These are phyloP conservation scores for Corynascus novoguineensis DNA, from an alignment of 495 filamentous ascomycete genomes.

Conservation along the genomic window DNA sequence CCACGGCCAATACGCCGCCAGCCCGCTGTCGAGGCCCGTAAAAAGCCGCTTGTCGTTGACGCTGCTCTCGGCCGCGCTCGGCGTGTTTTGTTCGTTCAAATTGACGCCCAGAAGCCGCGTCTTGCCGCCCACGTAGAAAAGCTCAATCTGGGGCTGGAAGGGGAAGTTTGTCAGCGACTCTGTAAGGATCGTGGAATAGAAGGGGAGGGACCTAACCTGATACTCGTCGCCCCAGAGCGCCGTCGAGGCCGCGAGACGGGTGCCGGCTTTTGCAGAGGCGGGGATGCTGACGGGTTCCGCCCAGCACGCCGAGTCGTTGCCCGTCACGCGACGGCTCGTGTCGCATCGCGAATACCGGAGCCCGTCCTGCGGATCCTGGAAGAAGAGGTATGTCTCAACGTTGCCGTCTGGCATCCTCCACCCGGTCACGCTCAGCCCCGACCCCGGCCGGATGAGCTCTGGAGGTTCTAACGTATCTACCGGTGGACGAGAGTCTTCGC, in stretches of 20 bases:
- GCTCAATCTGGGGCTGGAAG: slow-evolving; percentile 17
- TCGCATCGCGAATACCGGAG: slow-evolving; percentile 15
- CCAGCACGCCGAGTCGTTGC: slow-evolving; percentile 15
- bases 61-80: slow-evolving; percentile 2
- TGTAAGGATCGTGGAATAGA: too few species aligned
- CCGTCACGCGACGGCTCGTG: neutral
- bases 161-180: neutral
- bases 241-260: neutral
- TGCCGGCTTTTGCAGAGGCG: neutral
- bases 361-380: slow-evolving; percentile 7
- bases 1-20: slow-evolving; percentile 23
- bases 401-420: slow-evolving; percentile 13
- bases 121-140: slow-evolving; percentile 15
- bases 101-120: slow-evolving; percentile 12
- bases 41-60: slow-evolving; percentile 4
- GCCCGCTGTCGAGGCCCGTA: slow-evolving; percentile 9
- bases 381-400: slow-evolving; percentile 18
- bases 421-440: slow-evolving; percentile 14
- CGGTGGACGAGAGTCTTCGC: too few species aligned
- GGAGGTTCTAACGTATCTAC: neutral
- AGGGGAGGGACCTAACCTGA: neutral
- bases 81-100: slow-evolving; percentile 10
- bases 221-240: slow-evolving; percentile 6
- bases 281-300: neutral
- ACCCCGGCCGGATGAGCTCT: slow-evolving; percentile 12